Percentiles rank a stretch among this genome's conserved stretches.
Evolutionary conservation across 2,329 filamentous ascomycete species (phyloP).

Genomic region (Coniochaeta hoffmannii): DNA sequence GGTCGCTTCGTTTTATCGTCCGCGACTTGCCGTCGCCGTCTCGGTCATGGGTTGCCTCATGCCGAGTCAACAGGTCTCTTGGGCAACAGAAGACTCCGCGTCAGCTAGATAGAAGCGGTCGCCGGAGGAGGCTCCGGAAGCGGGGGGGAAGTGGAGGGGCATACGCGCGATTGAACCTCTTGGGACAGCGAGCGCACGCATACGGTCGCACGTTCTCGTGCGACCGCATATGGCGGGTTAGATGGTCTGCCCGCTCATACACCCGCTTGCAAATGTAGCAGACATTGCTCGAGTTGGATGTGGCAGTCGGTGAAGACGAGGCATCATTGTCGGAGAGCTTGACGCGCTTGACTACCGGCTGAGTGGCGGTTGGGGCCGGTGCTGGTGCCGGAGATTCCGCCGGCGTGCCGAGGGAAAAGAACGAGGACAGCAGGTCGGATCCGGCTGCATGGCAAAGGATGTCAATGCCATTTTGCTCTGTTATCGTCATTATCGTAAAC

Average conservation of each 20-base stretch:
- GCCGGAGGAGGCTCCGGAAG: not conserved
- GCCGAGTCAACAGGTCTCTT: conserved; percentile 18
- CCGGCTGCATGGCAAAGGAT: conserved; percentile 21
- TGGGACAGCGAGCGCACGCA: conserved; percentile 20
- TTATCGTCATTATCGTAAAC: conserved; percentile 10
- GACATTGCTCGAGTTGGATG: conserved; percentile 10
- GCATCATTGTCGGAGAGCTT: conserved; percentile 10
- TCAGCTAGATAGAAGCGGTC: not conserved
- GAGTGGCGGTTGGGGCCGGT: conserved; percentile 2
- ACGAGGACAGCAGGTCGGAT: conserved; percentile 7
- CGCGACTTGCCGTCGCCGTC: conserved; percentile 16
- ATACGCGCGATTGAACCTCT: conserved; percentile 21
- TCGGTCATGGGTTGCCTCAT: conserved; percentile 21
- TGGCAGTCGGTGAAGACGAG: not conserved
- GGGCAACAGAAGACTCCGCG: not conserved
- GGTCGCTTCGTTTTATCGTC: conserved; percentile 18
- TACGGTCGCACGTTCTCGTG: conserved; percentile 22
- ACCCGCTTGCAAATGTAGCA: conserved; percentile 20
- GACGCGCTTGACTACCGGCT: conserved; percentile 7
- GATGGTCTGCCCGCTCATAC: conserved; percentile 21
- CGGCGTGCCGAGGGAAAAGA: not conserved
- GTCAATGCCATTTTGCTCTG: conserved; percentile 19
- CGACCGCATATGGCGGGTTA: conserved; percentile 20
- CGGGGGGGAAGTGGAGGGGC: conserved; percentile 5
- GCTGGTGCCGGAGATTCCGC: conserved; percentile 8